Conservation (phyloP, 768 basidiomycete species). For the Agrocybe pediades region DNA sequence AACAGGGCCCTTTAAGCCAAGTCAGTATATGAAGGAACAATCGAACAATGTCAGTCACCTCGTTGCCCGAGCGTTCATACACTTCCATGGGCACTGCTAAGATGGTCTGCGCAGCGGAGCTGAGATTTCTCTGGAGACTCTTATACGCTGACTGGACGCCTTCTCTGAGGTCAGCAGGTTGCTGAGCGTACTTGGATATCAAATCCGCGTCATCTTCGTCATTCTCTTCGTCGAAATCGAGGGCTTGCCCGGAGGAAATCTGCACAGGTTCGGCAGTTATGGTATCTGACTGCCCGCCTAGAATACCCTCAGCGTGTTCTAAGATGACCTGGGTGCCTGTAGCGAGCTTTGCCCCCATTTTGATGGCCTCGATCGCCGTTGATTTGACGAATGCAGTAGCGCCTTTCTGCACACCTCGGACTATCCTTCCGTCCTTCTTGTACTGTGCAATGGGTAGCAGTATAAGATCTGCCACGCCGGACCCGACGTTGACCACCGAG, state of each 20-base stretch:
- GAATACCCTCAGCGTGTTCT: conserved; percentile 89
- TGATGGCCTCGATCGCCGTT: conserved; percentile 94
- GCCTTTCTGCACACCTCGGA: conserved; percentile 92
- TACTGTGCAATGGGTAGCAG: conserved; percentile 96
- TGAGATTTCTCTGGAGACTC: conserved; percentile 83
- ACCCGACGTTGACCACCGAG: conserved; percentile 96
- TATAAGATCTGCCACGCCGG: conserved; percentile 94
- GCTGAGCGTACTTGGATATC: conserved; percentile 90
- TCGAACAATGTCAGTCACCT: conserved; percentile 47
- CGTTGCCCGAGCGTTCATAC: conserved; percentile 90
- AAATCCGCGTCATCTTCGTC: conserved; percentile 52
- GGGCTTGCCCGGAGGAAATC: conserved; percentile 38
- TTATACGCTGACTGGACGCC: conserved; percentile 92
- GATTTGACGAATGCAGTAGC: conserved; percentile 91
- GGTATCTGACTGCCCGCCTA: conserved; percentile 77
- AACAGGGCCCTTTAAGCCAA: conserved; percentile 72
- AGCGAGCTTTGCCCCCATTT: conserved; percentile 89
- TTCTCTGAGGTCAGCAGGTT: conserved; percentile 81
- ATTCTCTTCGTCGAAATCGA: conserved; percentile 32
- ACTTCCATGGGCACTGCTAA: conserved; percentile 99
- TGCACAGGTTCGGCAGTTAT: conserved; percentile 71
- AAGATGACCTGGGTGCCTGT: conserved; percentile 98
- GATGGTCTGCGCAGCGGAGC: conserved; percentile 96
- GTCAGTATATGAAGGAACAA: not conserved
- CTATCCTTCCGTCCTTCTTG: conserved; percentile 92